phyloP scores from a whole-genome alignment of 331 rosid genomes.

The Rhamnella rubrinervis region DNA sequence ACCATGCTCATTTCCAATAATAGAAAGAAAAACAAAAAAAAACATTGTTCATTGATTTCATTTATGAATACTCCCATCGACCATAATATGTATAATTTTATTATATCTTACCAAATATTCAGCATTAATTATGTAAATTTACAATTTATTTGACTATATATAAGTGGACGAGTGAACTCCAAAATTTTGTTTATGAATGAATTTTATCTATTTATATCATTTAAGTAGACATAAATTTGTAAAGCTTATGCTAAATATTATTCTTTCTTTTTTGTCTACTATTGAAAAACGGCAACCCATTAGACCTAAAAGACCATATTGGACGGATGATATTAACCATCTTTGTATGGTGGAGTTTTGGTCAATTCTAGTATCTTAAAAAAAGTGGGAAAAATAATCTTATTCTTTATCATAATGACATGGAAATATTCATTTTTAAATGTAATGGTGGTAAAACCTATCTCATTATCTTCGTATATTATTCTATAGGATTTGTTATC shows the following conservation, averaged over 20 bases:
- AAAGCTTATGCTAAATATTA: no score
- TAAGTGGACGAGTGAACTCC: no score
- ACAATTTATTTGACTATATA: no score
- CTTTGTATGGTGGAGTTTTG: no score
- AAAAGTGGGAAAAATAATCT: background rate
- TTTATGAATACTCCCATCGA: background rate
- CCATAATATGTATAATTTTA: no score
- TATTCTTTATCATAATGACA: background rate
- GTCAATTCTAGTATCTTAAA: background rate
- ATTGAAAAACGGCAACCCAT: background rate
- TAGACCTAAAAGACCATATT: background rate
- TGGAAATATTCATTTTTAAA: background rate
- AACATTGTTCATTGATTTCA: constrained; percentile 14
- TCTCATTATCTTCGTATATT: background rate
- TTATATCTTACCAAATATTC: no score
- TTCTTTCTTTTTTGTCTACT: no score
- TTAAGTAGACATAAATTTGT: no score
- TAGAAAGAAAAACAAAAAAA: background rate
- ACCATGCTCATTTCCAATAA: background rate
- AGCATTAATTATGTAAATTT: no score
- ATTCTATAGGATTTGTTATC: background rate
- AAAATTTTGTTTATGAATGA: no score
- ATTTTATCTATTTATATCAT: no score
- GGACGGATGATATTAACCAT: constrained; percentile 12
- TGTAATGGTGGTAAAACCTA: background rate